Conservation (phyloP, 1,284 basidiomycete genomes). For the Leccinum brunneo-olivaceum region DNA sequence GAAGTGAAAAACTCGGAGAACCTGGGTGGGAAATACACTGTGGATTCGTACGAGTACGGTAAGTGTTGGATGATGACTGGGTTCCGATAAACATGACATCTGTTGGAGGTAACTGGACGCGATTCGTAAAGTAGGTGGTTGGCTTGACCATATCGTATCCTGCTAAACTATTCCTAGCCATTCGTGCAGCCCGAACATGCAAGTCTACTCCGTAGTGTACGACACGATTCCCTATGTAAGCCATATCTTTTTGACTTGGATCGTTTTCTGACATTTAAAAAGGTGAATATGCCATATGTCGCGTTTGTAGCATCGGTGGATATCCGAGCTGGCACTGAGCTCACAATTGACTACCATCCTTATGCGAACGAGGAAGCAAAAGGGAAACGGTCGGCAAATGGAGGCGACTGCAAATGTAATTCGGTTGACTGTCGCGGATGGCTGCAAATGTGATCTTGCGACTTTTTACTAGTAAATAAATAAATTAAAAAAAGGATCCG, state of each 20-base stretch:
- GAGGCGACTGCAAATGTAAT: constrained; percentile 17
- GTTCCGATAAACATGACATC: not conserved
- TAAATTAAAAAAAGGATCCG: not conserved
- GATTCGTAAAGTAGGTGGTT: constrained; percentile 57
- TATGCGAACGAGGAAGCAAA: constrained; percentile 25
- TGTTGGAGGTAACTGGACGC: constrained; percentile 59
- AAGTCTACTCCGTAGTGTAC: constrained; percentile 51
- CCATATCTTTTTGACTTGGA: too few relatives aligned
- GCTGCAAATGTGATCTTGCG: constrained; percentile 12
- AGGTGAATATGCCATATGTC: constrained; percentile 56
- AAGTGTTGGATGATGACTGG: constrained; percentile 9
- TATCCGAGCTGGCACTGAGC: constrained; percentile 47
- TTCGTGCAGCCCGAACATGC: constrained; percentile 56
- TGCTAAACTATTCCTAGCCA: constrained; percentile 38
- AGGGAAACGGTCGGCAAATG: constrained; percentile 18
- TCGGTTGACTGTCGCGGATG: constrained; percentile 25
- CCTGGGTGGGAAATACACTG: constrained; percentile 35
- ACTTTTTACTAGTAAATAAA: not conserved
- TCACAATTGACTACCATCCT: constrained; percentile 62
- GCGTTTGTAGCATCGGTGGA: constrained; percentile 46
- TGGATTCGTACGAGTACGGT: constrained; percentile 48
- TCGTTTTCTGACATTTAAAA: too few relatives aligned
- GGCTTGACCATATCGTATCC: not conserved
- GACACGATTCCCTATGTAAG: constrained; percentile 52
- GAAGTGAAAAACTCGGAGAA: constrained; percentile 36